phyloP scores from a whole-genome alignment of 2,329 filamentous ascomycete species.

The Epicoccum nigrum region DNA sequence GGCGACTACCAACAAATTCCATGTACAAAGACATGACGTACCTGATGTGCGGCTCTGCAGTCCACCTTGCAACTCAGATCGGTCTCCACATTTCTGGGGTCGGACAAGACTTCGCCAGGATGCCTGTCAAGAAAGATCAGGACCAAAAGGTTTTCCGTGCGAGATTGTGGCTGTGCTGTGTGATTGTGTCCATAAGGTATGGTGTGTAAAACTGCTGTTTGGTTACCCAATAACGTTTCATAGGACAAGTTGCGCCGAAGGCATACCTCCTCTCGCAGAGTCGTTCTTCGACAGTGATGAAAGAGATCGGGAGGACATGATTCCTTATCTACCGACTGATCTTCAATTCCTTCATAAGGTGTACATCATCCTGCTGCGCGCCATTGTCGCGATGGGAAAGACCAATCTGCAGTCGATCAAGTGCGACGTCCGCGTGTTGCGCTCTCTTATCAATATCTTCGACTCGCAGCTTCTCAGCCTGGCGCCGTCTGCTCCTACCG shows the following conservation, averaged over 20 bases:
- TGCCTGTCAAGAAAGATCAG: slow-evolving; percentile 44
- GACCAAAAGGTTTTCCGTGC: slow-evolving; percentile 45
- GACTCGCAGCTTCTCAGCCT: slow-evolving; percentile 43
- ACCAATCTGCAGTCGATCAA: slow-evolving; percentile 41
- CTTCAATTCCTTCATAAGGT: slow-evolving; percentile 44
- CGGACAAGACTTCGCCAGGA: slow-evolving; percentile 50
- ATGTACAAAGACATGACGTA: slow-evolving; percentile 51
- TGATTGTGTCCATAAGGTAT: slow-evolving; percentile 47
- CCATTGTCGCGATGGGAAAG: slow-evolving; percentile 42
- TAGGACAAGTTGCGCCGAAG: slow-evolving; percentile 42
- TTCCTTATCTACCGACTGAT: slow-evolving; percentile 37
- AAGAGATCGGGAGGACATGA: slow-evolving; percentile 41
- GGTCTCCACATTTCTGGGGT: slow-evolving; percentile 49
- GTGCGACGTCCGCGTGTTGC: slow-evolving; percentile 39
- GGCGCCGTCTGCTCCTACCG: slow-evolving; percentile 36
- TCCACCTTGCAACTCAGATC: slow-evolving; percentile 51
- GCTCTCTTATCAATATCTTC: slow-evolving; percentile 44
- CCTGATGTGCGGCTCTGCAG: slow-evolving; percentile 49
- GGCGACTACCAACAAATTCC: slow-evolving; percentile 50
- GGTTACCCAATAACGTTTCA: slow-evolving; percentile 16
- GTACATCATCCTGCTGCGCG: slow-evolving; percentile 42
- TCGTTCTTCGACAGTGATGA: slow-evolving; percentile 44
- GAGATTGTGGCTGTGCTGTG: slow-evolving; percentile 47
- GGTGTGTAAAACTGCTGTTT: neutral
- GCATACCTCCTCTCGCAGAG: slow-evolving; percentile 45